These are phyloP conservation scores for Coemansia umbellata DNA, from an alignment of 192 early-diverging fungal genomes.

Conservation along the genomic window DNA sequence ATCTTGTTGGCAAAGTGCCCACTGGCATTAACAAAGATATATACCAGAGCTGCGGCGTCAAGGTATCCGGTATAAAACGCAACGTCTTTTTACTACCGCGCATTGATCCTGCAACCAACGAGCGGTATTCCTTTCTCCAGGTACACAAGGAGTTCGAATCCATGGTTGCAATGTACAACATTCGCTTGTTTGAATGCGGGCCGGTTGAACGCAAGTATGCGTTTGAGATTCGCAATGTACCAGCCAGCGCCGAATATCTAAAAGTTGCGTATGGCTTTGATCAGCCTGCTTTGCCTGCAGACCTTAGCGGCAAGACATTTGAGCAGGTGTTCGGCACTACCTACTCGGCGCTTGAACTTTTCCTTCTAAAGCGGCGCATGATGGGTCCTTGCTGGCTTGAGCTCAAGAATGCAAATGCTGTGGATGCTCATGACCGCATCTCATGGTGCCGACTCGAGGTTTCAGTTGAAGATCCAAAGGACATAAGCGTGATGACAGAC, in stretches of 20 bases:
- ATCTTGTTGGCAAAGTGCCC: slow-evolving; percentile 87
- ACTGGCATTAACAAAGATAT: background rate
- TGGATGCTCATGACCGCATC: slow-evolving; percentile 44
- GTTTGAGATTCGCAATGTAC: slow-evolving; percentile 82
- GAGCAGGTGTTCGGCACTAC: slow-evolving; percentile 84
- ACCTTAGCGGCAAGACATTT: slow-evolving; percentile 63
- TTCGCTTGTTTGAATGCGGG: slow-evolving; percentile 60
- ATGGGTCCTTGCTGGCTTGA: slow-evolving; percentile 97
- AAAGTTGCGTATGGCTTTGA: slow-evolving; percentile 80
- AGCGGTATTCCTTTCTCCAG: slow-evolving; percentile 41
- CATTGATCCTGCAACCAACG: slow-evolving; percentile 39
- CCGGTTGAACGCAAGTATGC: slow-evolving; percentile 79
- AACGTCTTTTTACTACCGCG: slow-evolving; percentile 94
- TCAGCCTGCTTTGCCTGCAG: slow-evolving; percentile 56
- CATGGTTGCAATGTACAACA: slow-evolving; percentile 53
- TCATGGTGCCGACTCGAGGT: slow-evolving; percentile 91
- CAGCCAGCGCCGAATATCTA: slow-evolving; percentile 75
- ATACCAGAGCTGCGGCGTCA: slow-evolving; percentile 75
- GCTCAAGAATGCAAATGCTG: slow-evolving; percentile 54
- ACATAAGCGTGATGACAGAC: slow-evolving; percentile 57
- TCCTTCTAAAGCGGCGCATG: slow-evolving; percentile 88
- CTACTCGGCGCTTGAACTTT: slow-evolving; percentile 84
- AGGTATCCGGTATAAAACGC: slow-evolving; percentile 74
- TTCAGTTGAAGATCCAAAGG: slow-evolving; percentile 66
- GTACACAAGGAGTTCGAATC: slow-evolving; percentile 75